Evolutionary conservation across 2,329 filamentous ascomycete species (phyloP).

Genomic region (Zymoseptoria passerinii): DNA sequence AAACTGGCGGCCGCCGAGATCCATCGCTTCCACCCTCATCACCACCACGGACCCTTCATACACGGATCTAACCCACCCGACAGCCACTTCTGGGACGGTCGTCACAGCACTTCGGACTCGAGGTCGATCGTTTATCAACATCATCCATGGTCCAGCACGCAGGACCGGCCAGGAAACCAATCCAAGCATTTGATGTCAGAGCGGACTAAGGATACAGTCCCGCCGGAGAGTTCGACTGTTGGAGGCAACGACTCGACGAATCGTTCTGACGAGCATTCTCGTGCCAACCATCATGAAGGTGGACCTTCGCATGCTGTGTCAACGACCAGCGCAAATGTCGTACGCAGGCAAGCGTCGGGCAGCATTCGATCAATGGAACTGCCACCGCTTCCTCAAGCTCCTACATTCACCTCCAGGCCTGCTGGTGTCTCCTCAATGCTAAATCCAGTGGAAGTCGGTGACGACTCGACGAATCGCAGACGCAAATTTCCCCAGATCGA

Average conservation of each 20-base stretch:
- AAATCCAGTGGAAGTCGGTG: constrained; percentile 34
- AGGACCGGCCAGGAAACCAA: constrained; percentile 20
- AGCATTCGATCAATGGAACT: constrained; percentile 22
- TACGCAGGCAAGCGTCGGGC: constrained; percentile 9
- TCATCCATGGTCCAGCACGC: constrained; percentile 26
- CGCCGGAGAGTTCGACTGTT: constrained; percentile 17
- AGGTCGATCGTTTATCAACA: constrained; percentile 13
- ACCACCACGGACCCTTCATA: constrained; percentile 11
- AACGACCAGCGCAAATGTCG: not conserved
- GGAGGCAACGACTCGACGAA: constrained; percentile 9
- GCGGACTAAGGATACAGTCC: constrained; percentile 19
- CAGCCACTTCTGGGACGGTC: constrained; percentile 4
- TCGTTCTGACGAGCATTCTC: not conserved
- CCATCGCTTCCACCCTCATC: constrained; percentile 20
- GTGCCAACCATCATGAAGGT: not conserved
- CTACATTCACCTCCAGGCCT: constrained; percentile 25
- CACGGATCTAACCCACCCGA: constrained; percentile 3
- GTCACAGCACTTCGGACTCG: constrained; percentile 10
- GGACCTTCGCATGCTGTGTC: not conserved
- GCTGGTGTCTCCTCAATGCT: constrained; percentile 40
- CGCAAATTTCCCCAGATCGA: constrained; percentile 39
- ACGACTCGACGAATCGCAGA: constrained; percentile 28
- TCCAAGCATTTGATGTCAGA: constrained; percentile 31
- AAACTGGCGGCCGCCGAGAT: constrained; percentile 27
- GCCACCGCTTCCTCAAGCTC: constrained; percentile 23